Evolutionary conservation across 306 rosid genomes (phyloP).

Genomic region (Cajanus cajan): DNA sequence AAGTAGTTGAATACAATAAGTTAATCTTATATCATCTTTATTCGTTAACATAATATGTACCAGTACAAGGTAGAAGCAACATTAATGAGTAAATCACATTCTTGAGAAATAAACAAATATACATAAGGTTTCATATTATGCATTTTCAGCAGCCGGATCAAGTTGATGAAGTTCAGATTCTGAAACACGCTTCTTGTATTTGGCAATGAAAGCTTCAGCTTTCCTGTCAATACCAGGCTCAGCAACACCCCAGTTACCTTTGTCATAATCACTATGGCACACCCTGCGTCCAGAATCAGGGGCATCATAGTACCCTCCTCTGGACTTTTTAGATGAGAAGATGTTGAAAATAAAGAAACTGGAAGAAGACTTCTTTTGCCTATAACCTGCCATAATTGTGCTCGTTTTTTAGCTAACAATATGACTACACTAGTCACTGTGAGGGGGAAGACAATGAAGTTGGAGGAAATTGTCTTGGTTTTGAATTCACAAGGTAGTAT

Average conservation of each 20-base stretch:
- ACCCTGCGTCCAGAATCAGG: conserved; percentile 35
- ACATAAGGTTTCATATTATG: conserved; percentile 1
- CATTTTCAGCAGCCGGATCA: not conserved
- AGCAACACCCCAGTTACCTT: conserved; percentile 46
- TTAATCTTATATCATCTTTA: not conserved
- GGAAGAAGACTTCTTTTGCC: conserved; percentile 40
- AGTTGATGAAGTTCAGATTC: conserved; percentile 40
- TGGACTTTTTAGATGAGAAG: conserved; percentile 37
- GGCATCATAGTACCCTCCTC: conserved; percentile 23
- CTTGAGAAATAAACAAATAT: not conserved
- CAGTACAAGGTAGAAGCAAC: conserved; percentile 25
- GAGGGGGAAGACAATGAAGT: not conserved
- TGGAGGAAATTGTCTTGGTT: not conserved
- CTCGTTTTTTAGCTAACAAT: not conserved
- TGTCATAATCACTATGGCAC: conserved; percentile 67
- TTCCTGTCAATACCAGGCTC: conserved; percentile 57
- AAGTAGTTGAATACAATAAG: not conserved
- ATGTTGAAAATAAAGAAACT: conserved; percentile 48
- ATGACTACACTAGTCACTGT: not conserved
- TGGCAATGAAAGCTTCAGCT: conserved; percentile 52
- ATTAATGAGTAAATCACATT: not conserved
- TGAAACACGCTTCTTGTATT: conserved; percentile 39
- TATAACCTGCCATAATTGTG: conserved; percentile 48
- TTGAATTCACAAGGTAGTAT: not conserved
- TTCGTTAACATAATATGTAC: not conserved